phyloP scores from a whole-genome alignment of 2,329 filamentous ascomycete genomes.

The Pseudophaeomoniella oleicola region DNA sequence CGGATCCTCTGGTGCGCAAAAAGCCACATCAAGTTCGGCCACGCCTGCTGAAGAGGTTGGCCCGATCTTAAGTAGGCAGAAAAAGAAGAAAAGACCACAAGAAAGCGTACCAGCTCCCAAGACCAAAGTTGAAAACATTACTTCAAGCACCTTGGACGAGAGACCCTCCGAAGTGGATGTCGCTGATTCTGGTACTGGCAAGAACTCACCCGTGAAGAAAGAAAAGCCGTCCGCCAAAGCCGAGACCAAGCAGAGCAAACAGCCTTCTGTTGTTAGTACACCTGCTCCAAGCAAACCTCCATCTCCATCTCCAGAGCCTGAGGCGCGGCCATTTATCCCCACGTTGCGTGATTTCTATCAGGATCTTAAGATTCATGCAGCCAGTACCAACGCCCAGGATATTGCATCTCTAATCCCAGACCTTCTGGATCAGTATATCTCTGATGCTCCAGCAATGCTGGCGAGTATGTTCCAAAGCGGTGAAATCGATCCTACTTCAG shows the following conservation, averaged over 20 bases:
- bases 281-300: constrained; percentile 1
- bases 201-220: constrained; percentile 13
- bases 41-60: constrained; percentile 35
- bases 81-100: constrained; percentile 37
- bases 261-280: background rate
- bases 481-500: constrained; percentile 5
- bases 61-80: constrained; percentile 49
- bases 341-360: constrained; percentile 4
- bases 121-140: constrained; percentile 1
- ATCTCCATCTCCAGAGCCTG: background rate
- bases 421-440: background rate
- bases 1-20: background rate
- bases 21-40: constrained; percentile 9
- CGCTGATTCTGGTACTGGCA: constrained; percentile 3
- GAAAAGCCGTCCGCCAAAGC: constrained; percentile 1
- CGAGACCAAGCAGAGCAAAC: background rate
- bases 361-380: background rate
- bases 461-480: constrained; percentile 9
- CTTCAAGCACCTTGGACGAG: constrained; percentile 1
- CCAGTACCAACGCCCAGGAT: constrained; percentile 1
- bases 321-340: background rate
- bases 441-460: background rate
- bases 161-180: constrained; percentile 2
- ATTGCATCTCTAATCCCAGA: background rate
- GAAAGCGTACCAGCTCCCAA: constrained; percentile 5